A percentile compares a stretch with the other conserved stretches of the same genome.
phyloP scores from a whole-genome alignment of 1,284 basidiomycete genomes.

The Phellinidium pouzarii region DNA sequence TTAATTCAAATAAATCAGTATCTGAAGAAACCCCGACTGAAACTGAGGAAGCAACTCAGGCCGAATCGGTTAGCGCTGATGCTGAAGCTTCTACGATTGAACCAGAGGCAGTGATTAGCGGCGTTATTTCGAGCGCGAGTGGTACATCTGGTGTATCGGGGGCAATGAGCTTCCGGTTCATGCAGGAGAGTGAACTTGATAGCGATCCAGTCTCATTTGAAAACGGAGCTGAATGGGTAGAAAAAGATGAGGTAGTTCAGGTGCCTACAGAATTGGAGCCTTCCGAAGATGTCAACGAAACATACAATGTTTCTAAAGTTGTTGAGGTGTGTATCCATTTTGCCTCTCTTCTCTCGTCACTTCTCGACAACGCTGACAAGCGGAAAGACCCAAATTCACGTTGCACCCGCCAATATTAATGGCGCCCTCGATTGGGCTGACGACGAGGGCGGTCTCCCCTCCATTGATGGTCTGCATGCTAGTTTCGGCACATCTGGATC shows the following conservation, averaged over 20 bases:
- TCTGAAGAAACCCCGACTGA: slow-evolving; percentile 25
- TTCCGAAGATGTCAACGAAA: slow-evolving; percentile 27
- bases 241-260: slow-evolving; percentile 27
- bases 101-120: slow-evolving; percentile 23
- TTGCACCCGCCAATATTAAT: slow-evolving; percentile 41
- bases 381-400: slow-evolving; percentile 26
- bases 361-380: background rate
- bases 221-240: slow-evolving; percentile 45
- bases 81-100: slow-evolving; percentile 6
- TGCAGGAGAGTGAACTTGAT: slow-evolving; percentile 72
- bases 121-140: slow-evolving; percentile 30
- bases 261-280: slow-evolving; percentile 20
- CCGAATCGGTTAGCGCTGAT: slow-evolving; percentile 4
- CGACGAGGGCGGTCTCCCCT: slow-evolving; percentile 51
- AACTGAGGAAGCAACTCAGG: slow-evolving; percentile 11
- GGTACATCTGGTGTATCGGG: slow-evolving; percentile 1
- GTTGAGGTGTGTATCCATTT: slow-evolving; percentile 25
- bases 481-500: slow-evolving; percentile 35
- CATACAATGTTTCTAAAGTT: slow-evolving; percentile 21
- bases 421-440: slow-evolving; percentile 53
- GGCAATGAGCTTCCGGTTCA: slow-evolving; percentile 55
- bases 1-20: too few species aligned
- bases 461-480: slow-evolving; percentile 49
- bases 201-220: slow-evolving; percentile 36
- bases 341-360: slow-evolving; percentile 4